A percentile compares a stretch with the other conserved stretches of the same genome.
These are phyloP conservation scores for Rossbeevera mucosa DNA, from an alignment of 768 basidiomycete genomes.

Conservation along the genomic window DNA sequence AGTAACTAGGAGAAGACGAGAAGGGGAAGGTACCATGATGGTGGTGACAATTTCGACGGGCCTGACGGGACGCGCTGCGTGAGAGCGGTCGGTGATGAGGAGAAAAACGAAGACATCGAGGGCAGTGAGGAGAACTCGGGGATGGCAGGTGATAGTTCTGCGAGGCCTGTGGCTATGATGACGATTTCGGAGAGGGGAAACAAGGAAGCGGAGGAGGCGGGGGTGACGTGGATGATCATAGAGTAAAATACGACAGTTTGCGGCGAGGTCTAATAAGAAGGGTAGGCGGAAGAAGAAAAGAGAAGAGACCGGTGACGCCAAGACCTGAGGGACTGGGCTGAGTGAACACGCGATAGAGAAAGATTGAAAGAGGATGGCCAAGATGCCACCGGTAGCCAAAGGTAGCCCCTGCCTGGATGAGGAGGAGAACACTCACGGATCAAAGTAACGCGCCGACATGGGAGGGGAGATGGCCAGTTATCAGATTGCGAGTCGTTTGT, in stretches of 20 bases:
- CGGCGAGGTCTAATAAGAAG: constrained; percentile 36
- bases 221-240: constrained; percentile 40
- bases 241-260: constrained; percentile 45
- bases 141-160: constrained; percentile 51
- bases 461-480: constrained; percentile 26
- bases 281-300: neutral
- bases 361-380: constrained; percentile 40
- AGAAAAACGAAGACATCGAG: constrained; percentile 48
- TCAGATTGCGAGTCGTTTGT: neutral
- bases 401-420: constrained; percentile 36
- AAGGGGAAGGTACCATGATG: constrained; percentile 24
- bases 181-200: constrained; percentile 45
- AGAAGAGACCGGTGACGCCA: constrained; percentile 30
- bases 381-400: constrained; percentile 44
- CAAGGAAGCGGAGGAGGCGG: constrained; percentile 33
- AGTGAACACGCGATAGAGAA: neutral
- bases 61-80: constrained; percentile 30
- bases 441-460: constrained; percentile 38
- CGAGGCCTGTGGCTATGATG: constrained; percentile 54
- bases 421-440: constrained; percentile 18
- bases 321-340: constrained; percentile 19
- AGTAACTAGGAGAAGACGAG: neutral
- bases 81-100: constrained; percentile 35
- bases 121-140: constrained; percentile 48
- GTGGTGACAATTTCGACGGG: constrained; percentile 37